These are phyloP conservation scores for Fusarium coicis DNA, from an alignment of 2,329 filamentous ascomycete species.

Conservation along the genomic window DNA sequence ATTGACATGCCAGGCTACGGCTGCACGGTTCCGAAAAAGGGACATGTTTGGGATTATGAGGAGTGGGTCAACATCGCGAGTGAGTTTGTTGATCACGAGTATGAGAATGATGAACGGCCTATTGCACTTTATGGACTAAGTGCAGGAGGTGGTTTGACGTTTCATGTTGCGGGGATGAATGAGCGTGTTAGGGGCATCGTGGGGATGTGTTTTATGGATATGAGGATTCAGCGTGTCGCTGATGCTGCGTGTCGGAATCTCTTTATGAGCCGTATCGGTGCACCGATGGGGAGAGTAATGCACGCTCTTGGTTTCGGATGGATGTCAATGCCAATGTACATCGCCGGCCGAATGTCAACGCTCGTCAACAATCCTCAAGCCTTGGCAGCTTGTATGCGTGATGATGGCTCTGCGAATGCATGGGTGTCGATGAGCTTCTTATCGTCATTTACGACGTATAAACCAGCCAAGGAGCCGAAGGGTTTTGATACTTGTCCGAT, in stretches of 20 bases:
- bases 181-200: not conserved
- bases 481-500: conserved; percentile 16
- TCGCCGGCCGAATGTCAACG: not conserved
- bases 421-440: conserved; percentile 8
- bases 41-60: not conserved
- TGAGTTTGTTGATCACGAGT: not conserved
- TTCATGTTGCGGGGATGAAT: conserved; percentile 3
- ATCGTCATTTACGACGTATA: not conserved
- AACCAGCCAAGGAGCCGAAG: not conserved
- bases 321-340: conserved; percentile 4
- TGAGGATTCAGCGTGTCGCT: not conserved
- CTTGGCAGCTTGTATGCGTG: not conserved
- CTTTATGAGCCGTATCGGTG: conserved; percentile 1
- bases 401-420: not conserved
- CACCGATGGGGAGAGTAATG: not conserved
- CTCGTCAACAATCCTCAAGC: conserved; percentile 6
- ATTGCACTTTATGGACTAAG: not conserved
- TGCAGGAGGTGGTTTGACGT: not conserved
- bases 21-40: not conserved
- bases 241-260: conserved; percentile 5
- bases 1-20: conserved; percentile 15
- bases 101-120: not conserved
- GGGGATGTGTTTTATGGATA: conserved; percentile 19
- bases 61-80: conserved; percentile 4
- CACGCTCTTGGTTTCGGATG: not conserved